phyloP scores from a whole-genome alignment of 306 rosid genomes.

The Comarum palustre region DNA sequence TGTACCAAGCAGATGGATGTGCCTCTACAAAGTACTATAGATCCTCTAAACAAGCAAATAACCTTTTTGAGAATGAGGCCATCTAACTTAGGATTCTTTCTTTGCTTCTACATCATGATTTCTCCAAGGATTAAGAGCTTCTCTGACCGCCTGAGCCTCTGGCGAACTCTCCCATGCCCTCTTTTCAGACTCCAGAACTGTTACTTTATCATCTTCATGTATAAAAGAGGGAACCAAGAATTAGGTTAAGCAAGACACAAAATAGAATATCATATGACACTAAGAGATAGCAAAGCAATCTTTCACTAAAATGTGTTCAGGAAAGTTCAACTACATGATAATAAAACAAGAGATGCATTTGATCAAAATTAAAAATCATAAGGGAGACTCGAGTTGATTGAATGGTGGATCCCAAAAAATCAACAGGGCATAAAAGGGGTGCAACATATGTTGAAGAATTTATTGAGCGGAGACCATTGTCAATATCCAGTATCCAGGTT shows the following conservation, averaged over 20 bases:
- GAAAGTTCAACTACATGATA: background rate
- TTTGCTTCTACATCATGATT: conserved; percentile 25
- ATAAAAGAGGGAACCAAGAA: conserved; percentile 4
- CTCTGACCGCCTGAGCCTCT: conserved; percentile 67
- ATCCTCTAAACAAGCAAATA: background rate
- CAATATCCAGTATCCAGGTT: background rate
- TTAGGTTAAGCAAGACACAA: conserved; percentile 4
- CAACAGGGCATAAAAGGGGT: background rate
- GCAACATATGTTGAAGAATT: background rate
- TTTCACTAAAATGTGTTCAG: background rate
- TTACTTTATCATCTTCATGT: conserved; percentile 81
- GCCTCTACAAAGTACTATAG: background rate
- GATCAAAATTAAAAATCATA: background rate
- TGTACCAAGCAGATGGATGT: background rate
- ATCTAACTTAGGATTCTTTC: conserved; percentile 27
- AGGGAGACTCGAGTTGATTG: background rate
- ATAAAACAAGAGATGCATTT: background rate
- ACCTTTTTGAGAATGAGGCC: conserved; percentile 18
- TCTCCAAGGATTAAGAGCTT: conserved; percentile 63
- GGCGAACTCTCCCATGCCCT: conserved; percentile 75
- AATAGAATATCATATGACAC: background rate
- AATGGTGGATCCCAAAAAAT: background rate
- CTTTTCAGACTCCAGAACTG: conserved; percentile 80
- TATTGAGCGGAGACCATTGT: background rate
- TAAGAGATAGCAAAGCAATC: background rate